phyloP scores from a whole-genome alignment of 352 stramenopile genomes.

The Phytophthora melonis region DNA sequence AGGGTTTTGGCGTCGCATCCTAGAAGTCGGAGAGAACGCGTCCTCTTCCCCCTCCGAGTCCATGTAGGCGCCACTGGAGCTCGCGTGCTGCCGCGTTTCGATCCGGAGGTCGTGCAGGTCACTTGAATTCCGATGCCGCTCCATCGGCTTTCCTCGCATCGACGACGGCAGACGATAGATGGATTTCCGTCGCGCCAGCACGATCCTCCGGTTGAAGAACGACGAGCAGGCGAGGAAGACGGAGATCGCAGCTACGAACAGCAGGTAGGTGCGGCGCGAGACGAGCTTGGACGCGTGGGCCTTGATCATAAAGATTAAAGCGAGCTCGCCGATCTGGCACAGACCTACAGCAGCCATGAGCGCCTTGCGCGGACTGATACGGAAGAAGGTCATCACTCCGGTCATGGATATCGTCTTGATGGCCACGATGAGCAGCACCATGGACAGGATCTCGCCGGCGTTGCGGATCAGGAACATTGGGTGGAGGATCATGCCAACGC shows the following conservation, averaged over 20 bases:
- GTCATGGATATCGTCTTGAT: conserved; percentile 86
- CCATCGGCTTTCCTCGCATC: conserved; percentile 27
- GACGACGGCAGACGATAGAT: conserved; percentile 66
- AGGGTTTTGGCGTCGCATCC: conserved; percentile 36
- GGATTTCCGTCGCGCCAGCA: conserved; percentile 67
- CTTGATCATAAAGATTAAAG: conserved; percentile 93
- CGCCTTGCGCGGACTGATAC: conserved; percentile 78
- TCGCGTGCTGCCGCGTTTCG: conserved; percentile 21
- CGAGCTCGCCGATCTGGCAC: conserved; percentile 87
- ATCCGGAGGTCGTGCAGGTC: conserved; percentile 22
- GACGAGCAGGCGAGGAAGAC: conserved; percentile 88
- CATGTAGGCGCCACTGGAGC: conserved; percentile 38
- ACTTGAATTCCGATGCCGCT: conserved; percentile 26
- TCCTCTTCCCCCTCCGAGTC: conserved; percentile 45
- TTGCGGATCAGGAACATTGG: conserved; percentile 85
- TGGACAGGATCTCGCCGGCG: conserved; percentile 79
- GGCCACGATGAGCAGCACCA: conserved; percentile 80
- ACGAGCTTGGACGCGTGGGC: conserved; percentile 85
- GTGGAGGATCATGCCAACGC: conserved; percentile 89
- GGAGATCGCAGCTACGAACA: conserved; percentile 83
- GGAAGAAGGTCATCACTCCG: conserved; percentile 84
- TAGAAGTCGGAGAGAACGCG: conserved; percentile 36
- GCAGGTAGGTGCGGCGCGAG: conserved; percentile 81
- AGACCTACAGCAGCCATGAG: conserved; percentile 76
- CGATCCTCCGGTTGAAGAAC: conserved; percentile 77